Conservation (phyloP, 208 protist species). For the Leptomonas pyrrhocoris region DNA sequence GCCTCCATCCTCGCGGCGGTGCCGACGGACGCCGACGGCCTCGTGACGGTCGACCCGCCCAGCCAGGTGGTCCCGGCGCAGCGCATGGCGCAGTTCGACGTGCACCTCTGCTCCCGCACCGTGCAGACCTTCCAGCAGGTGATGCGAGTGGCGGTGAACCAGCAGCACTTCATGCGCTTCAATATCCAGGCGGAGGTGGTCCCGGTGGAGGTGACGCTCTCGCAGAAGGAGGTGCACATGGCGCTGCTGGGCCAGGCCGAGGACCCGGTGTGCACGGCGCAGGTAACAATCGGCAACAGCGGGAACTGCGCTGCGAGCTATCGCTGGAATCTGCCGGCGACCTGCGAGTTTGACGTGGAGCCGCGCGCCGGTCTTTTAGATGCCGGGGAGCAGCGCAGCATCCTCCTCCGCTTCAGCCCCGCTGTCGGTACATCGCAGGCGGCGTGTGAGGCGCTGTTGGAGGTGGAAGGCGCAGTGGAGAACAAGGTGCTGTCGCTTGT, state of each 20-base stretch:
- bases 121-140: constrained; percentile 84
- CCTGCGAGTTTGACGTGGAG: constrained; percentile 67
- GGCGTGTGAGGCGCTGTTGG: constrained; percentile 48
- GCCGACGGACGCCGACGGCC: constrained; percentile 70
- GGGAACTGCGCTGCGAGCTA: constrained; percentile 85
- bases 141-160: constrained; percentile 91
- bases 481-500: constrained; percentile 63
- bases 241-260: constrained; percentile 72
- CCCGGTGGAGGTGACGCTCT: constrained; percentile 90
- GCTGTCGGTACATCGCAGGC: constrained; percentile 42
- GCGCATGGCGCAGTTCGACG: constrained; percentile 92
- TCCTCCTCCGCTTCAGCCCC: constrained; percentile 78
- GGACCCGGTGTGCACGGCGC: constrained; percentile 67
- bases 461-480: constrained; percentile 77
- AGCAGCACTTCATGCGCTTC: constrained; percentile 88
- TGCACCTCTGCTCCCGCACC: constrained; percentile 64
- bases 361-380: constrained; percentile 67
- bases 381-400: constrained; percentile 57
- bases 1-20: constrained; percentile 78
- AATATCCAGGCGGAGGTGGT: constrained; percentile 88
- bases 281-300: constrained; percentile 77
- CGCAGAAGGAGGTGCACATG: constrained; percentile 80
- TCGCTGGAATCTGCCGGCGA: constrained; percentile 60
- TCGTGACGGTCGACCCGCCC: constrained; percentile 61
- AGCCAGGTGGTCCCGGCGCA: constrained; percentile 91